Evolutionary conservation across 495 filamentous ascomycete genomes (phyloP).

Genomic region (Penicillium dipodomyicola): DNA sequence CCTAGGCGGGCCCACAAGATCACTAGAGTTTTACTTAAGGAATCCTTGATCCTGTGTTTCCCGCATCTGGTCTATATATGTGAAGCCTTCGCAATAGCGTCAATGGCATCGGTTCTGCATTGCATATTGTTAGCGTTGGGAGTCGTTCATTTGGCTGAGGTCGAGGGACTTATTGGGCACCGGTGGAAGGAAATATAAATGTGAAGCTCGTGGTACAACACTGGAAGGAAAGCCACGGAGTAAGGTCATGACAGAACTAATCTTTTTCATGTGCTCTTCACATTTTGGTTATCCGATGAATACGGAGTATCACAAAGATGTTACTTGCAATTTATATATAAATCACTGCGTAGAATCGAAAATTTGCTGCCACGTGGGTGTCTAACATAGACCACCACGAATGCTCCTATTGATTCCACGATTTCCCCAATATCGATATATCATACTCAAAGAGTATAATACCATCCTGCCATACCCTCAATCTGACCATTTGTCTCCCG

Average conservation of each 20-base stretch:
- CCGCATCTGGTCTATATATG: background rate
- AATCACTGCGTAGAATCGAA: background rate
- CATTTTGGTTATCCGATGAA: background rate
- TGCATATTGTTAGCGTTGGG: background rate
- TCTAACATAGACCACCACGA: background rate
- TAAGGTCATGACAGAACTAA: background rate
- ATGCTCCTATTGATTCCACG: background rate
- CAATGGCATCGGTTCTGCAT: constrained; percentile 2
- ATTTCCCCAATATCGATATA: background rate
- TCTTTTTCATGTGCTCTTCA: background rate
- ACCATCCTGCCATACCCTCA: constrained; percentile 1
- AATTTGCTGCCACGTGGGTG: background rate
- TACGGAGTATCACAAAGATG: background rate
- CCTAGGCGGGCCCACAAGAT: background rate
- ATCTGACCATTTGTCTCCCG: background rate
- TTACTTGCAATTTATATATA: background rate
- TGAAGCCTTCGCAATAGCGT: background rate
- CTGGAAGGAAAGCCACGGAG: too few relatives aligned
- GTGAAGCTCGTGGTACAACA: background rate
- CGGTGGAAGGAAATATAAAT: background rate
- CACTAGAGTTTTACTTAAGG: background rate
- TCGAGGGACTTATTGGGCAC: constrained; percentile 4
- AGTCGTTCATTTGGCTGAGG: background rate
- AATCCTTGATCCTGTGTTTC: background rate
- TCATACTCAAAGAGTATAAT: background rate